Evolutionary conservation across 179 eudicot genomes (phyloP), one percentile per base, ranked within the genome.

Genomic region (Drosera spatulata): DNA sequence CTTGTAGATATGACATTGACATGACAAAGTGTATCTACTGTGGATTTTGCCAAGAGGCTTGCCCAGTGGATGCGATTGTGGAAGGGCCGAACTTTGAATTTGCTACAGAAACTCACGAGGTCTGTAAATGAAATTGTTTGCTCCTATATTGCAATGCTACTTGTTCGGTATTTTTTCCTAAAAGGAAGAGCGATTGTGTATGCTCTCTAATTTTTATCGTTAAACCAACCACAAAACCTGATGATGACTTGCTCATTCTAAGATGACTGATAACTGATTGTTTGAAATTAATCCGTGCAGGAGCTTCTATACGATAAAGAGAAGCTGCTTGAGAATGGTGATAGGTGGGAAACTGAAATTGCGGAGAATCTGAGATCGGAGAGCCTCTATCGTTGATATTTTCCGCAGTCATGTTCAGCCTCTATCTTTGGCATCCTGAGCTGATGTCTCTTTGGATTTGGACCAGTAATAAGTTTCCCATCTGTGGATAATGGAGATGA

Each of bases 31-130:
- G 98, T 78, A 91, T 91, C 63, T 91, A 91, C 76, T 88, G 96
- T 69, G 98, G 98, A 64, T 91, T 91, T 70, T 91, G 96, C 79
- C 98, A 91, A 86, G 98, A 91, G 77, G 98, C 98, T 22, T 91
- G 98, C 69, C 98, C 96, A 39, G 98, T 91, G 61, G 96, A 91
- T 79, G 98, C 98, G 59, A 91, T 91, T 64, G 98, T 91, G 57
- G 96, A 91, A 79, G 98, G 98, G 50, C 98, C 98, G 64, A 88
- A 91, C 79, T 91, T 91, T 46, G 96, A 91, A 61, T 91, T 91
- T 72, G 96, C 98, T 2, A 91, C 98, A 10, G 98, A 91, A 68
- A 91, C 98, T 67, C 95, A 91, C 7, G 96, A 91, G 95, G 98
- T 91, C 50, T n/a, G 73, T 71, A 9, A 1, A 50, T 15, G 11